Evolutionary conservation across 2,329 filamentous ascomycete genomes (phyloP).

Genomic region (Pseudocercospora cruenta): DNA sequence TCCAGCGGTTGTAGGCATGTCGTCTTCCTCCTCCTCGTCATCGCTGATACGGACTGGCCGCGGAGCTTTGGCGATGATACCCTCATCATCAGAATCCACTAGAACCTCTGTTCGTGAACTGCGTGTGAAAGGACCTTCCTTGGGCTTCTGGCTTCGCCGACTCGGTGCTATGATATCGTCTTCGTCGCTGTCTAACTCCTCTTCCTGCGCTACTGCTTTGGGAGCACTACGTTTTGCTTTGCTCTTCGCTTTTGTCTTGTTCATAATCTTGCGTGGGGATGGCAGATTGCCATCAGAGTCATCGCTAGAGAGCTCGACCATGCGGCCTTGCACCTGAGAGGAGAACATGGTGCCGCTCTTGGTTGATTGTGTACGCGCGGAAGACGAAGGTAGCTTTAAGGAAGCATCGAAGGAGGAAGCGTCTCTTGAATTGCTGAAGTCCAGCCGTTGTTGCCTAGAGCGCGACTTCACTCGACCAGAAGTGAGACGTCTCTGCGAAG

Average conservation of each 20-base stretch:
- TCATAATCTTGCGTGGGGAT: conserved; percentile 13
- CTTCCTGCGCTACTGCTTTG: background rate
- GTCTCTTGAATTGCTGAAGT: conserved; percentile 33
- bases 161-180: background rate
- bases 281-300: conserved; percentile 25
- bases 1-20: conserved; percentile 36
- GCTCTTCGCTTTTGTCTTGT: conserved; percentile 11
- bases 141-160: background rate
- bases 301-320: conserved; percentile 30
- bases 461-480: conserved; percentile 7
- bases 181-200: background rate
- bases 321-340: conserved; percentile 25
- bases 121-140: conserved; percentile 10
- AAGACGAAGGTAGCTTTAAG: conserved; percentile 29
- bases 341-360: conserved; percentile 35
- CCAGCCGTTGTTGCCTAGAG: conserved; percentile 38
- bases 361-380: conserved; percentile 22
- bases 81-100: conserved; percentile 21
- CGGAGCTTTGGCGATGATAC: background rate
- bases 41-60: conserved; percentile 27
- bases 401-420: conserved; percentile 30
- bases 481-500: conserved; percentile 26
- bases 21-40: conserved; percentile 33
- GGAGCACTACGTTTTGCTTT: background rate
- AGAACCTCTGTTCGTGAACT: conserved; percentile 20